These are phyloP conservation scores for Allantophomopsis lycopodina DNA, from an alignment of 2,329 filamentous ascomycete species.

Conservation along the genomic window DNA sequence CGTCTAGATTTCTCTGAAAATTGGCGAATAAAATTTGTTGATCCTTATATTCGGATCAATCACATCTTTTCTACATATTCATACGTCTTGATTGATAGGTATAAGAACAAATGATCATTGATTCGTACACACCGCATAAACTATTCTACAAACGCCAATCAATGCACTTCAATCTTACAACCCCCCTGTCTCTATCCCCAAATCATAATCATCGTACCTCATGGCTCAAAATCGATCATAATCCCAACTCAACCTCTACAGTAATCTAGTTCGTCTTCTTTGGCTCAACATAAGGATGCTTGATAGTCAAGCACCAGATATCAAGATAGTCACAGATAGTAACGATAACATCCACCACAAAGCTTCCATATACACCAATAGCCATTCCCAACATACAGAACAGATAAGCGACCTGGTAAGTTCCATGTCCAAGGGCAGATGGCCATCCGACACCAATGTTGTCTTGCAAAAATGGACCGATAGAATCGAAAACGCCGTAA, in stretches of 20 bases:
- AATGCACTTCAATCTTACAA: too few species aligned
- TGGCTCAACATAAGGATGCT: constrained; percentile 47
- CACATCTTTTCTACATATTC: too few species aligned
- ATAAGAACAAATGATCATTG: too few species aligned
- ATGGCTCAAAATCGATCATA: too few species aligned
- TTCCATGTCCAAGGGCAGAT: constrained; percentile 56
- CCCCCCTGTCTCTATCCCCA: too few species aligned
- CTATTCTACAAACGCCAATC: too few species aligned
- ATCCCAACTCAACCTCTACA: not conserved
- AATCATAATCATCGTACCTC: too few species aligned
- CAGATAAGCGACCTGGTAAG: constrained; percentile 86
- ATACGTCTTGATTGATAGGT: too few species aligned
- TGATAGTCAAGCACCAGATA: constrained; percentile 97
- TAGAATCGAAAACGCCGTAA: constrained; percentile 66
- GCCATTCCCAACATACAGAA: constrained; percentile 78
- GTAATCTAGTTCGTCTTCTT: constrained; percentile 12
- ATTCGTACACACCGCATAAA: too few species aligned
- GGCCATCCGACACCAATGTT: constrained; percentile 53
- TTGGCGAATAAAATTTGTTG: too few species aligned
- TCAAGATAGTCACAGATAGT: constrained; percentile 97
- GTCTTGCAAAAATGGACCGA: constrained; percentile 55
- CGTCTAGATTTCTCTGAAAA: too few species aligned
- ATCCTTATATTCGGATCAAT: too few species aligned
- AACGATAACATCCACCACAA: constrained; percentile 89
- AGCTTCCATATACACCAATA: constrained; percentile 89